Evolutionary conservation across 1,284 basidiomycete genomes (phyloP).

Genomic region (Lentinula novae-zelandiae): DNA sequence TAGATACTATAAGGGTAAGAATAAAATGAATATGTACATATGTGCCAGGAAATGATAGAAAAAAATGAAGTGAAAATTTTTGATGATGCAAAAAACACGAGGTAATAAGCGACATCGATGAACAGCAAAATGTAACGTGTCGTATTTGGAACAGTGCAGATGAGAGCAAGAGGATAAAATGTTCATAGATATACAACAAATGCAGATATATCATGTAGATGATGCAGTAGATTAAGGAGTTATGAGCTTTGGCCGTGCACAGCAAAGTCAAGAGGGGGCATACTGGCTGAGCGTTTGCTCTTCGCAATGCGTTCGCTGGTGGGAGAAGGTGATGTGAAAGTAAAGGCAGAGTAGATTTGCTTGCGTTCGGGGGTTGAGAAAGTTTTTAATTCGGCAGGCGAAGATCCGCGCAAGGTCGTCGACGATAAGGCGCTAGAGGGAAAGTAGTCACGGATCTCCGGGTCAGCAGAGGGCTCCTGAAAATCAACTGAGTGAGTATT

Average conservation of each 20-base stretch:
- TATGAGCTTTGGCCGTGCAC: background rate
- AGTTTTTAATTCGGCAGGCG: constrained; percentile 26
- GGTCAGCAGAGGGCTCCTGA: constrained; percentile 49
- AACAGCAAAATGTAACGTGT: constrained; percentile 1
- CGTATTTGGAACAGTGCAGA: background rate
- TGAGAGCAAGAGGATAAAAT: background rate
- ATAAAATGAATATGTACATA: background rate
- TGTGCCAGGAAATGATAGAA: background rate
- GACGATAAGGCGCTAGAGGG: constrained; percentile 31
- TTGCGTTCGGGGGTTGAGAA: constrained; percentile 72
- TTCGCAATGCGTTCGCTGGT: constrained; percentile 48
- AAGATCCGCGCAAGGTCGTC: constrained; percentile 21
- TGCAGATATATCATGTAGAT: background rate
- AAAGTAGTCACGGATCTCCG: constrained; percentile 51
- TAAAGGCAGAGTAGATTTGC: constrained; percentile 68
- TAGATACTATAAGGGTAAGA: background rate
- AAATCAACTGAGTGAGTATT: constrained; percentile 17
- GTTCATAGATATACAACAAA: background rate
- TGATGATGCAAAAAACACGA: background rate
- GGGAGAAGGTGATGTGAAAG: constrained; percentile 68
- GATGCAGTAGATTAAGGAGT: background rate
- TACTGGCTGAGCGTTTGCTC: constrained; percentile 22
- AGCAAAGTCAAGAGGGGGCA: constrained; percentile 19
- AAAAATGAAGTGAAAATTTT: background rate
- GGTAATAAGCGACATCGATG: background rate